These are phyloP conservation scores for Rhodocollybia butyracea DNA, from an alignment of 768 basidiomycete species.

Conservation along the genomic window DNA sequence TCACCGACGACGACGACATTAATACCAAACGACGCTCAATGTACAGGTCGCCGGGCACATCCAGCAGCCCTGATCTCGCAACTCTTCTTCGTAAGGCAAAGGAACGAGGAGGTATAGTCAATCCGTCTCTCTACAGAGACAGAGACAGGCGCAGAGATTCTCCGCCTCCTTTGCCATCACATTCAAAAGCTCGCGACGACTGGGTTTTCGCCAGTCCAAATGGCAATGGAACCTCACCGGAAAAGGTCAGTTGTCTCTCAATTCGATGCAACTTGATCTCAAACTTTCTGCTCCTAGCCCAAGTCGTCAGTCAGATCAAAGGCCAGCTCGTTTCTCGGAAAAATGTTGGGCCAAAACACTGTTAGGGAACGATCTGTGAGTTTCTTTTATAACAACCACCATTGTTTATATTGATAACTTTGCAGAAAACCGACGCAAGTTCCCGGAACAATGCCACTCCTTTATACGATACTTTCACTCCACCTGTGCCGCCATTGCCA, in stretches of 20 bases:
- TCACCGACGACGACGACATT: conserved; percentile 61
- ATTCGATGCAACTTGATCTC: background rate
- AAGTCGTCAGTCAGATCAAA: conserved; percentile 73
- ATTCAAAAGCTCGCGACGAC: conserved; percentile 20
- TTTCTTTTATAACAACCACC: conserved; percentile 9
- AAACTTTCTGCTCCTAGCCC: conserved; percentile 27
- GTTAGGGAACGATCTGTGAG: conserved; percentile 70
- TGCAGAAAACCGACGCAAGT: conserved; percentile 56
- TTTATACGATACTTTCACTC: conserved; percentile 43
- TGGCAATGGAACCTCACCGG: conserved; percentile 36
- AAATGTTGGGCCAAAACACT: conserved; percentile 64
- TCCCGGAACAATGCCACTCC: conserved; percentile 35
- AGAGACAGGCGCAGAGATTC: conserved; percentile 33
- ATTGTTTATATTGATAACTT: conserved; percentile 6
- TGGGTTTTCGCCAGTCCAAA: conserved; percentile 49
- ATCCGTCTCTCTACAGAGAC: conserved; percentile 13
- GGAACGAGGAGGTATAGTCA: conserved; percentile 51
- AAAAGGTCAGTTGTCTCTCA: conserved; percentile 42
- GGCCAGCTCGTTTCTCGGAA: conserved; percentile 78
- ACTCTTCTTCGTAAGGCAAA: conserved; percentile 84
- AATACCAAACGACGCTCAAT: conserved; percentile 77
- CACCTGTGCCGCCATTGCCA: conserved; percentile 54
- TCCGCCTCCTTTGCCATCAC: conserved; percentile 45
- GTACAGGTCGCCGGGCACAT: conserved; percentile 85
- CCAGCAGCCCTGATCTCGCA: conserved; percentile 89